Conservation (phyloP, 345 rosid genomes). For the Raphanus sativus region DNA sequence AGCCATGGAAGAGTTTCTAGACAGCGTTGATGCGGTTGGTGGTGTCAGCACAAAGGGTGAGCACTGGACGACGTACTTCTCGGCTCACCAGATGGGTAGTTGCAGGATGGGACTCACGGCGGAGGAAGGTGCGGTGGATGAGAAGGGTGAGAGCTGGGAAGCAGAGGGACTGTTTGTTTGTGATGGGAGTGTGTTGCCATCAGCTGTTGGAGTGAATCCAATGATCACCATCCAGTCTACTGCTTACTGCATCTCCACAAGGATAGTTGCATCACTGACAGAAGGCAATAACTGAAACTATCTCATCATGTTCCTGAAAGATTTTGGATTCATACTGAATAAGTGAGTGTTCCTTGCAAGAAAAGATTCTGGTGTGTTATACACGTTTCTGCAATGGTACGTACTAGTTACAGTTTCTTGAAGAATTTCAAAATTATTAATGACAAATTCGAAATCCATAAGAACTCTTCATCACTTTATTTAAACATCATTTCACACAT, state of each 20-base stretch:
- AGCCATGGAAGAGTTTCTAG: slow-evolving; percentile 53
- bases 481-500: neutral
- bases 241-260: slow-evolving; percentile 48
- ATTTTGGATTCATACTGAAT: neutral
- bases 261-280: slow-evolving; percentile 24
- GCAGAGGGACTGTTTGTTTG: slow-evolving; percentile 62
- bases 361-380: neutral
- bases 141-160: slow-evolving; percentile 70
- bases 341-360: neutral
- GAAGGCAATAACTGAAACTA: neutral
- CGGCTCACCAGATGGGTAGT: slow-evolving; percentile 79
- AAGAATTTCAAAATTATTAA: neutral
- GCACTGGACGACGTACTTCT: slow-evolving; percentile 44
- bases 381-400: neutral
- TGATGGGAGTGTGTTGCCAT: slow-evolving; percentile 62
- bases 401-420: neutral
- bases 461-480: neutral
- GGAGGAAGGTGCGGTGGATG: slow-evolving; percentile 59
- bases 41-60: slow-evolving; percentile 43
- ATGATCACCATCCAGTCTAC: slow-evolving; percentile 68
- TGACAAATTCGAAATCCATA: neutral
- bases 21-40: slow-evolving; percentile 37
- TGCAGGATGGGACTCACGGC: slow-evolving; percentile 58
- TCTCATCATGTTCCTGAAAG: neutral
- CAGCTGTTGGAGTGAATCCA: slow-evolving; percentile 67